Evolutionary conservation across 495 filamentous ascomycete genomes (phyloP).

Genomic region (Trichoderma asperelloides): DNA sequence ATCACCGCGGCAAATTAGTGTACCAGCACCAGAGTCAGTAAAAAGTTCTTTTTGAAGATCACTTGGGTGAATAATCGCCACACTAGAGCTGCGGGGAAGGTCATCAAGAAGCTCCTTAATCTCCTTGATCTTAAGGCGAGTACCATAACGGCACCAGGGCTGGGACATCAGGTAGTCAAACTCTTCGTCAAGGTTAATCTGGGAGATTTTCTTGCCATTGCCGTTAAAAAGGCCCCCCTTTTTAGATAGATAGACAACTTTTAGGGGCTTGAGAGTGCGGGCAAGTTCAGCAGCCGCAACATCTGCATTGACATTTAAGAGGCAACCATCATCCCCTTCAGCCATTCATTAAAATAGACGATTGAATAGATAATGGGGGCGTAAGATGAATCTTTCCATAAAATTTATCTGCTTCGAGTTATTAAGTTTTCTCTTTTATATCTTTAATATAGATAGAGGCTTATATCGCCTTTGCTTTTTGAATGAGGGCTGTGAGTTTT

Average conservation of each 20-base stretch:
- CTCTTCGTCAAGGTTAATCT: constrained; percentile 96
- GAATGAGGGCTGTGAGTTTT: too few relatives aligned
- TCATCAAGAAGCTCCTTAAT: constrained; percentile 87
- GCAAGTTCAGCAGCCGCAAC: constrained; percentile 92
- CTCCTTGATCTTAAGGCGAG: constrained; percentile 95
- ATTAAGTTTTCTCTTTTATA: too few relatives aligned
- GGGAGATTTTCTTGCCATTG: constrained; percentile 91
- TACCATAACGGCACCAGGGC: constrained; percentile 94
- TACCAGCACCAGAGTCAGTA: constrained; percentile 92
- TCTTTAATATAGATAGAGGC: too few relatives aligned
- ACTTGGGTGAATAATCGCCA: constrained; percentile 93
- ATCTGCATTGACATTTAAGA: constrained; percentile 96
- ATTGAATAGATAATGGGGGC: too few relatives aligned
- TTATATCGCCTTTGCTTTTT: too few relatives aligned
- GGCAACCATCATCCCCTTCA: constrained; percentile 85
- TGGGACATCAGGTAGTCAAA: constrained; percentile 94
- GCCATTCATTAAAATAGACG: too few relatives aligned
- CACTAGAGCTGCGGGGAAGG: constrained; percentile 84
- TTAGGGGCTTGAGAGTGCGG: constrained; percentile 79
- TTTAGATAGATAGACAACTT: constrained; percentile 97
- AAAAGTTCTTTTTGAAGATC: constrained; percentile 95
- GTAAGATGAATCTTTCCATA: too few relatives aligned
- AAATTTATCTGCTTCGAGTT: too few relatives aligned
- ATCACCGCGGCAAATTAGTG: constrained; percentile 85
- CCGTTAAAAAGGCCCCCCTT: constrained; percentile 95